Conservation (phyloP, 306 rosid species). For the Malus domestica region DNA sequence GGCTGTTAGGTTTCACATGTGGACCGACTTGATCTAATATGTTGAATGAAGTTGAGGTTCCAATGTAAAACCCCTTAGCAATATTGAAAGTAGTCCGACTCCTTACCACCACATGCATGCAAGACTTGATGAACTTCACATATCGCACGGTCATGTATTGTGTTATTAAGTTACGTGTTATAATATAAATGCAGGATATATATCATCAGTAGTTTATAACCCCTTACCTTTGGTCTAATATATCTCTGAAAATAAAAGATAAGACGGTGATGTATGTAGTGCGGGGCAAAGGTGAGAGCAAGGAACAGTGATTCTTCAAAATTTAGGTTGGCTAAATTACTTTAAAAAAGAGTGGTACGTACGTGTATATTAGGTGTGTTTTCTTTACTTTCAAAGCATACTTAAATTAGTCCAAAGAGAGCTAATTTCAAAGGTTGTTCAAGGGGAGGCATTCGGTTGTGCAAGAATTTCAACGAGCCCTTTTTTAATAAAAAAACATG, state of each 20-base stretch:
- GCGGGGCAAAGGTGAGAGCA: background rate
- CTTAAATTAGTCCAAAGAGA: background rate
- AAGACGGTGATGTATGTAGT: background rate
- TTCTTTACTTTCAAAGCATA: background rate
- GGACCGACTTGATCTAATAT: too few species aligned
- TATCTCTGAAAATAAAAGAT: background rate
- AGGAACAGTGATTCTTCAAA: background rate
- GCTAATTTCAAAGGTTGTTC: background rate
- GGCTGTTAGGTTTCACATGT: too few species aligned
- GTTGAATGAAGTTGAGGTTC: too few species aligned
- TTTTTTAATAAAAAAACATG: background rate
- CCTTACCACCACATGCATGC: too few species aligned
- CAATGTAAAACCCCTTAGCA: too few species aligned
- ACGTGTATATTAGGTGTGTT: background rate
- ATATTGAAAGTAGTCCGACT: too few species aligned
- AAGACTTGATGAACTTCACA: too few species aligned
- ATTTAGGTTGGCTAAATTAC: background rate
- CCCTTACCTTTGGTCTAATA: too few species aligned
- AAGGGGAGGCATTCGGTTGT: conserved; percentile 1
- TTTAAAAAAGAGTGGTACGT: background rate
- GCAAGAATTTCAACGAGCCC: conserved; percentile 19
- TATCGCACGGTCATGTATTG: too few species aligned
- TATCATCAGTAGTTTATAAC: too few species aligned
- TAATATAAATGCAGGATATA: too few species aligned
- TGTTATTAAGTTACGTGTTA: too few species aligned